A percentile compares a stretch with the other conserved stretches of the same genome.
phyloP scores from a whole-genome alignment of 1,284 basidiomycete genomes.

The Apiotrichum domesticum region DNA sequence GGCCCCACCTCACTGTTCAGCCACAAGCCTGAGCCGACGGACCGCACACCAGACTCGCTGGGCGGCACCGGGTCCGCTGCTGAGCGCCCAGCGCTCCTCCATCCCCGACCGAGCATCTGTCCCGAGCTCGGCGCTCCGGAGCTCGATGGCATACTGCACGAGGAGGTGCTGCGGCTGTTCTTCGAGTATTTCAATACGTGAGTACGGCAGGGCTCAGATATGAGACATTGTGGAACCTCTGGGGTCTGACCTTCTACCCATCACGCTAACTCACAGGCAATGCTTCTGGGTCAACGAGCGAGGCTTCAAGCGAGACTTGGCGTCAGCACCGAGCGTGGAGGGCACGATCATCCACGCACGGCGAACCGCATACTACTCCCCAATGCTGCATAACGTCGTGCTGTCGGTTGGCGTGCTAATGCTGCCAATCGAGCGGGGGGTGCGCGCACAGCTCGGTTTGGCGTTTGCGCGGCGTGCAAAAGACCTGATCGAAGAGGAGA shows the following conservation, averaged over 20 bases:
- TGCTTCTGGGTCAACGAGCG: constrained; percentile 24
- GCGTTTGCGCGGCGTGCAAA: constrained; percentile 23
- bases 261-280: constrained; percentile 11
- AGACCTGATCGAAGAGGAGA: constrained; percentile 28
- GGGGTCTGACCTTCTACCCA: background rate
- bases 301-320: constrained; percentile 17
- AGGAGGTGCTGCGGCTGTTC: constrained; percentile 21
- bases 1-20: constrained; percentile 19
- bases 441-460: constrained; percentile 12
- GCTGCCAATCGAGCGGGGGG: constrained; percentile 6
- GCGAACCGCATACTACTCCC: constrained; percentile 21
- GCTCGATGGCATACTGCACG: constrained; percentile 16
- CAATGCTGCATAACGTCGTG: constrained; percentile 67
- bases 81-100: constrained; percentile 8
- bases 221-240: too few relatives aligned
- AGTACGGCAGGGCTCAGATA: background rate
- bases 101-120: background rate
- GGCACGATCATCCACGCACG: constrained; percentile 14
- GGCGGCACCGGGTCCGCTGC: background rate
- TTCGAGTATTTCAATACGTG: constrained; percentile 24
- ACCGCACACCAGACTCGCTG: background rate
- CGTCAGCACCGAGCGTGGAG: constrained; percentile 1
- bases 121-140: constrained; percentile 12
- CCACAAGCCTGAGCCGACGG: constrained; percentile 3
- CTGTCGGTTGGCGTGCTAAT: constrained; percentile 47